Evolutionary conservation across 768 basidiomycete species (phyloP).

Genomic region (Pleurotus djamor): DNA sequence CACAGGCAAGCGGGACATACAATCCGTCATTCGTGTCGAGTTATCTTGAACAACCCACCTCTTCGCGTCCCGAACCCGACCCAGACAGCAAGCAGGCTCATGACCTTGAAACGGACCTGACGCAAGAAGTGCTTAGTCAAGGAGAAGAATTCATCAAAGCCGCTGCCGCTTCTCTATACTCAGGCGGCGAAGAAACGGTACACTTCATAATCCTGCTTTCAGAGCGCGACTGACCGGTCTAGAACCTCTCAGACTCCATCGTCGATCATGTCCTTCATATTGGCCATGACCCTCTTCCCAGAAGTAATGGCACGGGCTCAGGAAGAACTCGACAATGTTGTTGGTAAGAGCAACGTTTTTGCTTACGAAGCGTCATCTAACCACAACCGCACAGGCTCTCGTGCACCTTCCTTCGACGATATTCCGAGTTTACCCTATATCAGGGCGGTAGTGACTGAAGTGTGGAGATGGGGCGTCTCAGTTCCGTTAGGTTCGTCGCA

Average conservation of each 20-base stretch:
- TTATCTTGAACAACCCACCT: constrained; percentile 16
- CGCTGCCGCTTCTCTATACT: constrained; percentile 25
- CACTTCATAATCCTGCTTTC: neutral
- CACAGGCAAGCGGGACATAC: constrained; percentile 13
- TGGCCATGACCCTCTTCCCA: constrained; percentile 25
- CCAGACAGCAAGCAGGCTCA: too few relatives aligned
- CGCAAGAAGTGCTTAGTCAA: constrained; percentile 3
- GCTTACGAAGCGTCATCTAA: too few relatives aligned
- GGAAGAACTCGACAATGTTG: constrained; percentile 1
- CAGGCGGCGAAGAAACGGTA: constrained; percentile 28
- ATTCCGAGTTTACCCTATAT: neutral
- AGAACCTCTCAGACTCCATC: constrained; percentile 19
- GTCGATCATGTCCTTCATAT: constrained; percentile 29
- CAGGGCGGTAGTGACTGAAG: constrained; percentile 4
- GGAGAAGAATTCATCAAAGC: constrained; percentile 27
- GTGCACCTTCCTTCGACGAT: neutral
- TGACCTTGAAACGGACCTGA: too few relatives aligned
- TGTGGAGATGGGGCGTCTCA: constrained; percentile 5
- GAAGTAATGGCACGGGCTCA: constrained; percentile 5
- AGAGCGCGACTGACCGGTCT: neutral
- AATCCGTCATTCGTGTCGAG: constrained; percentile 17
- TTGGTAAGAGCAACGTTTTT: neutral
- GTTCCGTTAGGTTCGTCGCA: neutral
- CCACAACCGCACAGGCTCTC: neutral
- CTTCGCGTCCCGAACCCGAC: too few relatives aligned